These are phyloP conservation scores for Candolleomyces eurysporus DNA, from an alignment of 768 basidiomycete genomes.

Conservation along the genomic window DNA sequence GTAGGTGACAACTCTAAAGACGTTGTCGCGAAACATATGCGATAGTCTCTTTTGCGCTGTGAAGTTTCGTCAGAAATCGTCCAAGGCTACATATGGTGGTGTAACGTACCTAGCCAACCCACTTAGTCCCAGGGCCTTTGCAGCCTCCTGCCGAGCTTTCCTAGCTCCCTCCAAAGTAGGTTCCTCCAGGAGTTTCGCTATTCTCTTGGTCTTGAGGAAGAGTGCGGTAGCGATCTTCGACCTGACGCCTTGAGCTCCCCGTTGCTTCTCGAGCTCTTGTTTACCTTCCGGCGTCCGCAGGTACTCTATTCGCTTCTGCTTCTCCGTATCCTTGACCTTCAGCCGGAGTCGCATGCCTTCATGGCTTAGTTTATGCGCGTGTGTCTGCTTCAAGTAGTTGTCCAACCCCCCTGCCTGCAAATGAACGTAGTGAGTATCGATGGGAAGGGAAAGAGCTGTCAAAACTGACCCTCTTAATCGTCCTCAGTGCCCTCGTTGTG, in stretches of 20 bases:
- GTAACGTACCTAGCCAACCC: slow-evolving; percentile 24
- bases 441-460: background rate
- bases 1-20: background rate
- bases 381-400: slow-evolving; percentile 53
- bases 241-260: background rate
- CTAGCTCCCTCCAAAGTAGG: slow-evolving; percentile 17
- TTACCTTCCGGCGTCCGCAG: background rate
- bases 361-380: slow-evolving; percentile 33
- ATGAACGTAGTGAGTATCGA: background rate
- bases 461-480: slow-evolving; percentile 72
- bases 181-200: background rate
- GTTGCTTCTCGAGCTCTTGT: background rate
- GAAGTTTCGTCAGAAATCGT: background rate
- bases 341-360: slow-evolving; percentile 51
- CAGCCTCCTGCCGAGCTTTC: slow-evolving; percentile 22
- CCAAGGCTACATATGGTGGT: background rate
- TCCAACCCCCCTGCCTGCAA: slow-evolving; percentile 68
- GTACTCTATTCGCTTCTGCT: slow-evolving; percentile 5
- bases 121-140: slow-evolving; percentile 23
- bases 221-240: background rate
- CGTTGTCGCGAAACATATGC: slow-evolving; percentile 16
- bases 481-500: slow-evolving; percentile 73
- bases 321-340: slow-evolving; percentile 23
- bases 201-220: background rate
- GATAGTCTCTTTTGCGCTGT: slow-evolving; percentile 24